Evolutionary conservation across 176 grass and related monocot species (phyloP).

Genomic region (Oryza meridionalis): DNA sequence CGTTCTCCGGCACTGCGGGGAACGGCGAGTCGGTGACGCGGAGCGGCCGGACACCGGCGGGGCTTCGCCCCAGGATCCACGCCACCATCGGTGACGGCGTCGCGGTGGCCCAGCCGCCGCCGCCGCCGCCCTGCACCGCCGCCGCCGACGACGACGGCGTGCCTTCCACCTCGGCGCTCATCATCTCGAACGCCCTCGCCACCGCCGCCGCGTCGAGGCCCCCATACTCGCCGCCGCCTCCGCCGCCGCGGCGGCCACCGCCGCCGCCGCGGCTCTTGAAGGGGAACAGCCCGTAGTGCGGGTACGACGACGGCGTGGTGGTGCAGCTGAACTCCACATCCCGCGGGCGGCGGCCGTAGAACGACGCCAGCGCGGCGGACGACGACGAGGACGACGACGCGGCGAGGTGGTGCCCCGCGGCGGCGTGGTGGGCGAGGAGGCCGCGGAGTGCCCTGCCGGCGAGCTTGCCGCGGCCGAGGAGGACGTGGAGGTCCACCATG

Average conservation of each 20-base stretch:
- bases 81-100: conserved; percentile 72
- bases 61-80: conserved; percentile 71
- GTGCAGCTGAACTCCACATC: conserved; percentile 98
- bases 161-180: conserved; percentile 54
- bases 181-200: conserved; percentile 77
- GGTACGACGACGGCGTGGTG: conserved; percentile 65
- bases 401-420: neutral
- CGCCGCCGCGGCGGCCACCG: neutral
- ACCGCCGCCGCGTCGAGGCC: conserved; percentile 61
- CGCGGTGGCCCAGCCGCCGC: conserved; percentile 1
- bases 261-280: conserved; percentile 40
- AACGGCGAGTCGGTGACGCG: conserved; percentile 95
- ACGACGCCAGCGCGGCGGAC: conserved; percentile 39
- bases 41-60: conserved; percentile 57
- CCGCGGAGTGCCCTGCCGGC: conserved; percentile 58
- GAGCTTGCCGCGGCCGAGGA: conserved; percentile 75
- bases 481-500: conserved; percentile 75
- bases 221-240: conserved; percentile 25
- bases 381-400: conserved; percentile 23
- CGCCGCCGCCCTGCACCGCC: neutral
- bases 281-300: conserved; percentile 47
- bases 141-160: neutral
- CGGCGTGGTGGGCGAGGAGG: conserved; percentile 46
- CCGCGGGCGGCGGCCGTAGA: conserved; percentile 50
- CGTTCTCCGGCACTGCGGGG: conserved; percentile 62